phyloP scores from a whole-genome alignment of 1,284 basidiomycete species.

The Stygiomarasmius scandens region DNA sequence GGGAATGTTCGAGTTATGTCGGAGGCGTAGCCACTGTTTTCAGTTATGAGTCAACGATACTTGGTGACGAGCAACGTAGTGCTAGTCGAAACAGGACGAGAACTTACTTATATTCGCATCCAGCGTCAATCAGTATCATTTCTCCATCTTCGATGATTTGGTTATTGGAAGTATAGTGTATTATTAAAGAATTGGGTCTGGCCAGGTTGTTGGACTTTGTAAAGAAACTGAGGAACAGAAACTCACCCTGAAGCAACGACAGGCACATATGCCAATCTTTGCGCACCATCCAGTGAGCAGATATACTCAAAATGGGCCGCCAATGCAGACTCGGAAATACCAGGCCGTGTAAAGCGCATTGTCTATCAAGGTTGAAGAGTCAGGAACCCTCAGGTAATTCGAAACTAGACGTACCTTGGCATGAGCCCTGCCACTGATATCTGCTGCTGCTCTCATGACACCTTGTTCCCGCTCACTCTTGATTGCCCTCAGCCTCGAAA shows the following conservation, averaged over 20 bases:
- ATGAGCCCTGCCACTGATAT: slow-evolving; percentile 76
- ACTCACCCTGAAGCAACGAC: slow-evolving; percentile 90
- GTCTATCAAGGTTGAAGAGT: no score
- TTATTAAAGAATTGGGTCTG: slow-evolving; percentile 84
- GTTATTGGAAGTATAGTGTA: slow-evolving; percentile 93
- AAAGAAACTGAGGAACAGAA: not conserved
- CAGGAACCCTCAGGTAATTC: no score
- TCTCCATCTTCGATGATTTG: slow-evolving; percentile 75
- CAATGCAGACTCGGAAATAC: slow-evolving; percentile 72
- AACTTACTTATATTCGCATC: slow-evolving; percentile 83
- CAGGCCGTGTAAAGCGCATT: slow-evolving; percentile 80
- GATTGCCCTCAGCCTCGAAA: slow-evolving; percentile 65
- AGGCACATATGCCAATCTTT: slow-evolving; percentile 90
- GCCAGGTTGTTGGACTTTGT: no score
- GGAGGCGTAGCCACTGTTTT: slow-evolving; percentile 85
- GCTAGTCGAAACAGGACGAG: slow-evolving; percentile 1
- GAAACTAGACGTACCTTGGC: slow-evolving; percentile 79
- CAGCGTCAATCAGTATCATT: slow-evolving; percentile 87
- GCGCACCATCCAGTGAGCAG: slow-evolving; percentile 77
- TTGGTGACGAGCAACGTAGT: not conserved
- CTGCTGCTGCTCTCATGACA: slow-evolving; percentile 75
- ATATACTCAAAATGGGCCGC: slow-evolving; percentile 90
- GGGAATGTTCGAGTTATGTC: slow-evolving; percentile 98
- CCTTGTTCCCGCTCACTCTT: slow-evolving; percentile 74
- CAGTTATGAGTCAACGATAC: not conserved